Evolutionary conservation across 345 rosid genomes (phyloP), one percentile per base, ranked within the genome.

Genomic region (Mercurialis annua): DNA sequence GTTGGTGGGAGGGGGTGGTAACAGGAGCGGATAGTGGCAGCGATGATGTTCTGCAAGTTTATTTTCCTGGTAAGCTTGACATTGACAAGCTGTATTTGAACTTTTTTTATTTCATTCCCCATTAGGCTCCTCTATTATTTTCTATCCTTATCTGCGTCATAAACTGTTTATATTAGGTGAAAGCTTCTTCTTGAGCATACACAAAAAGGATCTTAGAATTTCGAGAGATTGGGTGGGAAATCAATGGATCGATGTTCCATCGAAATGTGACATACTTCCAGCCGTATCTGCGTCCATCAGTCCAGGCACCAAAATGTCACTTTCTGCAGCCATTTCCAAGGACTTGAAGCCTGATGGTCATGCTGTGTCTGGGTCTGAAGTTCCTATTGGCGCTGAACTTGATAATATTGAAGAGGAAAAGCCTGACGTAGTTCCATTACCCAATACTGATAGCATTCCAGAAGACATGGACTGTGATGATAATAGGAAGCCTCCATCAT

Each of bases 1-100:
- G 99, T 66, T 94, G 98, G 99, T 94, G 99, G 96, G 99, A 94
- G 80, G 99, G 96, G 46, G 85, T 91, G 76, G 82, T 89, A 27
- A 77, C 76, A 31, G 84, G 83, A 72, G 72, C 67, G 33, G 71
- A 62, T 60, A 76, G 74, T 50, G 64, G 67, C 29, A 59, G 60
- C 40, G 62, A 77, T 57, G 84, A 84, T 57, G 71, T 75, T 72
- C 62, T 91, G 63, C 88, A 76, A 77, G 78, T 91, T 64, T 89
- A 83, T 77, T 83, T 83, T 75, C 88, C 97, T 61, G 96, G 98
- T 94, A 82, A 40, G 81, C 59, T 63, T 69, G 6, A 57, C 70
- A 62, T 10, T 7, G 44, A 44, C 31, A 55, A 26, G 36, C 36
- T 23, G 6, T 42, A 7, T 5, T 24, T 53, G 29, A 43, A n/a